phyloP scores from a whole-genome alignment of 2,329 filamentous ascomycete species.

The Ophiocordyceps robertsii region DNA sequence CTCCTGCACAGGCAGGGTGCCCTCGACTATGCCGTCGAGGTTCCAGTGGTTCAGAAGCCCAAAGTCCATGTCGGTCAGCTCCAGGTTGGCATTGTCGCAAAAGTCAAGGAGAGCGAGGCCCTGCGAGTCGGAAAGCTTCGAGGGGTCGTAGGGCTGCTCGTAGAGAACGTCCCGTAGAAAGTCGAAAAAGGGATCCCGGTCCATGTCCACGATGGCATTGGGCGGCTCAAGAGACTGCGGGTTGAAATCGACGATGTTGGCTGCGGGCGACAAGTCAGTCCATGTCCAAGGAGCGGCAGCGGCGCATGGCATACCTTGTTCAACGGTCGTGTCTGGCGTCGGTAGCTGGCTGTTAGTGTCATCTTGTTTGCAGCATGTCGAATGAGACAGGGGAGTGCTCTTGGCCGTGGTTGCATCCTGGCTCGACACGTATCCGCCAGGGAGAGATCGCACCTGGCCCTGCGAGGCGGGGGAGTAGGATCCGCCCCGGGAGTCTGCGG shows the following conservation, averaged over 20 bases:
- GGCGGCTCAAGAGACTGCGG: slow-evolving; percentile 2
- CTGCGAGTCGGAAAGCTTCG: slow-evolving; percentile 23
- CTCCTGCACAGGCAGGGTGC: slow-evolving; percentile 9
- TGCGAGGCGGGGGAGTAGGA: slow-evolving; percentile 10
- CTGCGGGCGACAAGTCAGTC: slow-evolving; percentile 2
- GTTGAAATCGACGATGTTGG: slow-evolving; percentile 1
- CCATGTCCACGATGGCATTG: slow-evolving; percentile 12
- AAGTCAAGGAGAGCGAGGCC: slow-evolving; percentile 34
- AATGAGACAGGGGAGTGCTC: slow-evolving; percentile 12
- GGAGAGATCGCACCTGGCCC: slow-evolving; percentile 6
- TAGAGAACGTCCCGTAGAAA: slow-evolving; percentile 38
- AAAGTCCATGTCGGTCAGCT: slow-evolving; percentile 39
- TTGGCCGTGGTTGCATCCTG: slow-evolving; percentile 9
- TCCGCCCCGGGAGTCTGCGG: slow-evolving; percentile 2
- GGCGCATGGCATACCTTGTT: slow-evolving; percentile 9
- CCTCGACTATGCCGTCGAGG: slow-evolving; percentile 19
- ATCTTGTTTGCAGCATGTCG: slow-evolving; percentile 14
- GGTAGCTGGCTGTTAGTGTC: slow-evolving; percentile 15
- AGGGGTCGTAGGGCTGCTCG: slow-evolving; percentile 24
- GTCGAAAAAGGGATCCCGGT: slow-evolving; percentile 30
- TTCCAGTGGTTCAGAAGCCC: slow-evolving; percentile 36
- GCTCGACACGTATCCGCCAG: slow-evolving; percentile 3
- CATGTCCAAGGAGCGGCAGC: neutral
- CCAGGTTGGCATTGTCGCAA: slow-evolving; percentile 33
- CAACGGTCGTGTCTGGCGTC: slow-evolving; percentile 19